These are phyloP conservation scores for Colletotrichum plurivorum DNA, from an alignment of 2,329 filamentous ascomycete species.

Conservation along the genomic window DNA sequence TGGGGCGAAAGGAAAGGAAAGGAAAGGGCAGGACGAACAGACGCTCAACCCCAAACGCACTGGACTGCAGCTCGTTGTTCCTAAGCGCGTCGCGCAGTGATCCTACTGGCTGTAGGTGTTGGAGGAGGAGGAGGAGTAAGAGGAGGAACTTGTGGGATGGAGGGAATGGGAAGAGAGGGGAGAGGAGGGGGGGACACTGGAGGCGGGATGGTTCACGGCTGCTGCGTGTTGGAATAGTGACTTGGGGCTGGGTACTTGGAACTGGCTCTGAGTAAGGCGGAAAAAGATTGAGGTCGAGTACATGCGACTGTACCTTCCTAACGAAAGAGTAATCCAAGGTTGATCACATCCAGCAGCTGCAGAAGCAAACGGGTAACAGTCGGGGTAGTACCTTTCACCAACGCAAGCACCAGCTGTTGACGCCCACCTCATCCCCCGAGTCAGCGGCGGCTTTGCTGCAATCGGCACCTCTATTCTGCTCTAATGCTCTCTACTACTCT, in stretches of 20 bases:
- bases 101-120: constrained; percentile 49
- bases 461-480: constrained; percentile 11
- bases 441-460: constrained; percentile 35
- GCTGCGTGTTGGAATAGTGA: no score
- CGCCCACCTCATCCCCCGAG: constrained; percentile 3
- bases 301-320: no score
- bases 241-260: no score
- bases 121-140: constrained; percentile 19
- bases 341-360: background rate
- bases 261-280: no score
- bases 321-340: no score
- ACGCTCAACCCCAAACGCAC: constrained; percentile 33
- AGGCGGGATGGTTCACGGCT: no score
- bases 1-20: background rate
- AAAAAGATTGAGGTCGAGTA: no score
- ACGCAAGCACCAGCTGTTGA: background rate
- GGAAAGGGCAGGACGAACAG: constrained; percentile 28
- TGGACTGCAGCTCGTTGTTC: constrained; percentile 36
- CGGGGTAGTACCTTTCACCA: background rate
- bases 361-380: background rate
- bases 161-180: constrained; percentile 11
- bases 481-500: no score
- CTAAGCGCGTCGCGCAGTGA: constrained; percentile 53
- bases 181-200: background rate
- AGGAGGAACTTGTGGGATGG: constrained; percentile 10